phyloP scores from a whole-genome alignment of 1,284 basidiomycete species.

The Moesziomyces sp. region DNA sequence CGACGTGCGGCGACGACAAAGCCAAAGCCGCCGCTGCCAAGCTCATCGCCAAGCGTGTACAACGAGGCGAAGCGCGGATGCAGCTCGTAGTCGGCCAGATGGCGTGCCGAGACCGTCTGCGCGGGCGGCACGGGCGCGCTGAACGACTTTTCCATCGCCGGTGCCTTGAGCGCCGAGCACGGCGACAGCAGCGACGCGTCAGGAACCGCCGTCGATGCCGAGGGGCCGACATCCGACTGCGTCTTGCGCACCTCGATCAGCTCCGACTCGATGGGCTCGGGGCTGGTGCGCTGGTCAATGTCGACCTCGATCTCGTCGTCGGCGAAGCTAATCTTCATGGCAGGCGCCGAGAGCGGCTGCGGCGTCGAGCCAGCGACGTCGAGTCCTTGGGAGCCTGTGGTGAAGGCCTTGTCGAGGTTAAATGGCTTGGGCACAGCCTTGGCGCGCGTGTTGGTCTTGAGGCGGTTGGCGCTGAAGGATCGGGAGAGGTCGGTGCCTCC shows the following conservation, averaged over 20 bases:
- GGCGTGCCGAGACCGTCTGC: constrained; percentile 54
- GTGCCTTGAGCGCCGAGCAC: constrained; percentile 30
- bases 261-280: constrained; percentile 27
- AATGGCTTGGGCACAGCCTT: constrained; percentile 51
- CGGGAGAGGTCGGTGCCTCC: constrained; percentile 38
- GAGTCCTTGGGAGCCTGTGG: constrained; percentile 12
- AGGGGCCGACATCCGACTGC: constrained; percentile 15
- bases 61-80: constrained; percentile 75
- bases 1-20: constrained; percentile 75
- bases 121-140: constrained; percentile 48
- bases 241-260: constrained; percentile 8
- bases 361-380: constrained; percentile 13
- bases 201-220: constrained; percentile 11
- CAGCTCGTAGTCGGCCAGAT: constrained; percentile 71
- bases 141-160: constrained; percentile 66
- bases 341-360: constrained; percentile 44
- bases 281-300: constrained; percentile 32
- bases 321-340: constrained; percentile 50
- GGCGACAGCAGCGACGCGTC: constrained; percentile 39
- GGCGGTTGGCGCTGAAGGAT: constrained; percentile 48
- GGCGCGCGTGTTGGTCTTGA: constrained; percentile 34
- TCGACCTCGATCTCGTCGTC: constrained; percentile 36
- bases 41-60: constrained; percentile 77
- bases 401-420: constrained; percentile 42
- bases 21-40: constrained; percentile 90